These are phyloP conservation scores for Zymoseptoria ardabiliae DNA, from an alignment of 2,329 filamentous ascomycete genomes.

Conservation along the genomic window DNA sequence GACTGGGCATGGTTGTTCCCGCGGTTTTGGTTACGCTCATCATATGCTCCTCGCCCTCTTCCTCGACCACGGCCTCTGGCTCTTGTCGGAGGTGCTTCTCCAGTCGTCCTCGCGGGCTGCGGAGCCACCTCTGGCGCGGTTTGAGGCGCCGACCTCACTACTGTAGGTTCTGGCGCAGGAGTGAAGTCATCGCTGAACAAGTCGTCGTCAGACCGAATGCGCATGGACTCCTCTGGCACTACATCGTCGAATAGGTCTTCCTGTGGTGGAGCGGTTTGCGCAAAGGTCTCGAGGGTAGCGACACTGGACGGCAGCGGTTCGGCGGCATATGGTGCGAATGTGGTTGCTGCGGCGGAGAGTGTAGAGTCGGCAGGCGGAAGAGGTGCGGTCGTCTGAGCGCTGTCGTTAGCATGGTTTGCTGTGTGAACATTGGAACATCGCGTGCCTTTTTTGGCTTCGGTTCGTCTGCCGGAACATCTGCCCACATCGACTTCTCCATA, in stretches of 20 bases:
- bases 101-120: constrained; percentile 12
- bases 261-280: constrained; percentile 28
- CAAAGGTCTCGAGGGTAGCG: constrained; percentile 24
- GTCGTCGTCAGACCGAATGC: constrained; percentile 44
- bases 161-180: constrained; percentile 37
- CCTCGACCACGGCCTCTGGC: constrained; percentile 20
- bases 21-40: constrained; percentile 4
- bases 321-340: constrained; percentile 5
- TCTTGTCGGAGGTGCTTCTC: constrained; percentile 12
- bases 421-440: neutral
- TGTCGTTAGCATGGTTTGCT: neutral
- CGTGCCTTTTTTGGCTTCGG: constrained; percentile 5
- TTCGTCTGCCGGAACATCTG: constrained; percentile 4
- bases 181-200: constrained; percentile 46
- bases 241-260: constrained; percentile 31
- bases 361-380: neutral
- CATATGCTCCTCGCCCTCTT: constrained; percentile 15
- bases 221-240: constrained; percentile 40
- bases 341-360: constrained; percentile 7
- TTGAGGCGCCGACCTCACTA: constrained; percentile 19
- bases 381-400: neutral
- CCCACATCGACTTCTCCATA: constrained; percentile 17
- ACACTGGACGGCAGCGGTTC: constrained; percentile 15
- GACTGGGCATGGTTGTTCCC: neutral
- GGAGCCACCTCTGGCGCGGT: constrained; percentile 6